A percentile compares a stretch with the other conserved stretches of the same genome.
Conservation (phyloP, 1,284 basidiomycete genomes). For the Malassezia restricta region DNA sequence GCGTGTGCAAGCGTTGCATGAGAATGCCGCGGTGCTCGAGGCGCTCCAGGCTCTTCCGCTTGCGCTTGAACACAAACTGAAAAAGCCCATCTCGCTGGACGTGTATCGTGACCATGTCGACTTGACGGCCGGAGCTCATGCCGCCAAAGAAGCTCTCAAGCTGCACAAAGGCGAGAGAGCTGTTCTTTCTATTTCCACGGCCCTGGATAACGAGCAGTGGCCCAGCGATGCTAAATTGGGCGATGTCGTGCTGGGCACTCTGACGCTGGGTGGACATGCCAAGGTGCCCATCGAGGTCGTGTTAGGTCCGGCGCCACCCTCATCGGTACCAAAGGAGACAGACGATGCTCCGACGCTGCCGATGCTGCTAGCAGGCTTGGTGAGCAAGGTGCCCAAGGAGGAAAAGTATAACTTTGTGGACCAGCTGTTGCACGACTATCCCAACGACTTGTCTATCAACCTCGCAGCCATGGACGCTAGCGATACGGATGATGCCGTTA, state of each 20-base stretch:
- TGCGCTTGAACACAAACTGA: constrained; percentile 38
- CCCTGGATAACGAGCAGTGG: constrained; percentile 38
- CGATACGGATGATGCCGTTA: constrained; percentile 20
- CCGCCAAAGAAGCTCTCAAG: constrained; percentile 30
- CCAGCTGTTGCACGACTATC: constrained; percentile 34
- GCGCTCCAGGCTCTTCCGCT: constrained; percentile 36
- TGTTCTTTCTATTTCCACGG: constrained; percentile 34
- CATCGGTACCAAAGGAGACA: constrained; percentile 13
- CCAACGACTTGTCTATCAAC: constrained; percentile 34
- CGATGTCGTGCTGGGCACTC: constrained; percentile 41
- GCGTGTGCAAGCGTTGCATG: constrained; percentile 36
- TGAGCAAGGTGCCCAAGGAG: constrained; percentile 39
- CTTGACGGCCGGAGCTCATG: constrained; percentile 20
- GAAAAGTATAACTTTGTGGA: constrained; percentile 40
- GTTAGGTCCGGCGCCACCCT: constrained; percentile 33
- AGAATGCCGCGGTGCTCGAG: constrained; percentile 36
- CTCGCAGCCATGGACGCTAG: constrained; percentile 36
- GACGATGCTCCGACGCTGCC: constrained; percentile 16
- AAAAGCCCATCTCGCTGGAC: constrained; percentile 37
- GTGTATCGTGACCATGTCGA: constrained; percentile 45
- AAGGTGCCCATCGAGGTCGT: constrained; percentile 35
- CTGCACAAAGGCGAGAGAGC: constrained; percentile 40
- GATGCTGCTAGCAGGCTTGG: constrained; percentile 38
- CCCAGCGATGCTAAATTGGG: constrained; percentile 43
- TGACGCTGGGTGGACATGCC: constrained; percentile 32